Base-by-base conservation (phyloP, 805 yeast species). In the Candida xiaguanensis region DNA sequence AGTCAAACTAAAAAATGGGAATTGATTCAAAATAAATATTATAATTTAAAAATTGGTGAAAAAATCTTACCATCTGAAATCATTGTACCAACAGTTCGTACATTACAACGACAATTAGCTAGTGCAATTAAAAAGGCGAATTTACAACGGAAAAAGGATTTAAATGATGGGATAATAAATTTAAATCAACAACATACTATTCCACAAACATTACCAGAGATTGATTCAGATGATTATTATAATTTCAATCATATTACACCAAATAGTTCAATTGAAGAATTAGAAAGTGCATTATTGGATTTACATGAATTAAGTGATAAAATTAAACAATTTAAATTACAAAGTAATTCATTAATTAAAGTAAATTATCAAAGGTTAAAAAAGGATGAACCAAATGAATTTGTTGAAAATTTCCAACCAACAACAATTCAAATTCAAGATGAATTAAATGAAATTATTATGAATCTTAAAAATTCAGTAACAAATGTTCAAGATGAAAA, bases 1-100 rank as follows among this genome's bases (percentile, higher is more conserved):
- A 50, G 55, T 23, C 69, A 63, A 43, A 60, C 65, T 9, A 53
- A 51, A 39, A 63, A 63, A 42, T 63, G 69, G 69, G 61, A 58
- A 39, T 36, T 55, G 15, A 60, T 63, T 28, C 67, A 63, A 40
- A 43, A 37, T 13, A 47, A 47, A 33, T 61, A 50, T 38, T 51
- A 51, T 15, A 48, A 50, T 13, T 38, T 40, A 20, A 58, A 57
- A 39, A 29, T 28, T 11, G 25, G 20, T 9, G 28, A 36, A 14
- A 11, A 17, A 24, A 12, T 24, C 18, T 27, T 26, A 13, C 35
- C 33, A 25, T 13, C 31, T 14, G 41, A 41, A 13, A 27, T 52
- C 7, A 43, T 53, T 8, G 53, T 59, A 5, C 67, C 67, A 23
- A 62, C 69, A 2, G 58, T 63, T n/a, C 45, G 69, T 25, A 63